phyloP scores from a whole-genome alignment of 345 rosid genomes.

The Melastoma malabathricum region DNA sequence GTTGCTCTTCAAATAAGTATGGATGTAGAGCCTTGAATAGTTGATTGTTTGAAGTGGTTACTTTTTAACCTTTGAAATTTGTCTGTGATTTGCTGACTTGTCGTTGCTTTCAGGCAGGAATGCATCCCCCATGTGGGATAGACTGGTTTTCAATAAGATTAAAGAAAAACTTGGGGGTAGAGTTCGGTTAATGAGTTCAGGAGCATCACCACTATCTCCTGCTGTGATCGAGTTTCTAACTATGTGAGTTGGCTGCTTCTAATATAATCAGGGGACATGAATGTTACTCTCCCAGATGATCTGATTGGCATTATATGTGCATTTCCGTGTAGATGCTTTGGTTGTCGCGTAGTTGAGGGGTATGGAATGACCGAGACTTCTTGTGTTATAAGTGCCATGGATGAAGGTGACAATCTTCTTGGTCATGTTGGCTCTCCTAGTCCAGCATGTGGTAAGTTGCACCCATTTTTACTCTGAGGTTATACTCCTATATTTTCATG shows the following conservation, averaged over 20 bases:
- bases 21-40: too few relatives aligned
- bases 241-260: constrained; percentile 43
- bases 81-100: constrained; percentile 2
- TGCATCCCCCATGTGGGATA: constrained; percentile 97
- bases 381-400: constrained; percentile 41
- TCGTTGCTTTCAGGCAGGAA: constrained; percentile 41
- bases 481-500: background rate
- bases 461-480: background rate
- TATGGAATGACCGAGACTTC: constrained; percentile 78
- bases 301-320: background rate
- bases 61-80: background rate
- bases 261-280: background rate
- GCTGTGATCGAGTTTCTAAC: constrained; percentile 86
- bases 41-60: too few relatives aligned
- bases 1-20: too few relatives aligned
- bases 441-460: constrained; percentile 77
- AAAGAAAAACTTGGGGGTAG: constrained; percentile 86
- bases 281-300: background rate
- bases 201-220: constrained; percentile 97
- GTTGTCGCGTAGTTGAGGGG: constrained; percentile 53
- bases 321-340: constrained; percentile 54
- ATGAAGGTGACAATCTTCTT: constrained; percentile 44
- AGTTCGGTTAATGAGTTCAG: constrained; percentile 66
- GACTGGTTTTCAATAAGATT: constrained; percentile 91
- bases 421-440: constrained; percentile 98